Conservation (phyloP, 202 grass and related monocot species). For the Cymbopogon flexuosus region DNA sequence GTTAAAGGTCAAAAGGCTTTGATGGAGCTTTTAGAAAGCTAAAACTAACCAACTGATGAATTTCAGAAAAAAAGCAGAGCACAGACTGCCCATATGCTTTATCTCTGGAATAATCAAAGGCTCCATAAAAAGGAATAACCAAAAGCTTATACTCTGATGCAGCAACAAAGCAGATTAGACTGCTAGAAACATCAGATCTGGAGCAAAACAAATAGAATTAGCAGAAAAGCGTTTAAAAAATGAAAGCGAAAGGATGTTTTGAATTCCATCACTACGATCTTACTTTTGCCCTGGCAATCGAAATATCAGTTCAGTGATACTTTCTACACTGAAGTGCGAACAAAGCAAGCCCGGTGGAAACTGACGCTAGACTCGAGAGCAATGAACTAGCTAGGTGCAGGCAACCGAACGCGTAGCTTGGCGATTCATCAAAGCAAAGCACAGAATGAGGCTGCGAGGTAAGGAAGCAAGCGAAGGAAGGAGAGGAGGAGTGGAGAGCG, state of each 20-base stretch:
- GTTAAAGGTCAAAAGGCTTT: slow-evolving; percentile 22
- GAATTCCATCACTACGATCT: neutral
- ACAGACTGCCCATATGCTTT: neutral
- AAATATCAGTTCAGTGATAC: neutral
- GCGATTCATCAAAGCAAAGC: slow-evolving; percentile 14
- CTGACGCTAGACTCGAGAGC: neutral
- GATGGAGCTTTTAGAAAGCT: slow-evolving; percentile 24
- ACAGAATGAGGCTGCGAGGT: neutral
- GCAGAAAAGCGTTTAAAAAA: neutral
- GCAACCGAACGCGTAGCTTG: slow-evolving; percentile 4
- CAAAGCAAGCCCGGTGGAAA: neutral
- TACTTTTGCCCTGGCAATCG: neutral
- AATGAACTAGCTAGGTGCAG: neutral
- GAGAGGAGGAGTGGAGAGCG: neutral
- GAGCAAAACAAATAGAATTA: neutral
- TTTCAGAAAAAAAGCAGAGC: slow-evolving; percentile 21
- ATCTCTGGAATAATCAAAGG: neutral
- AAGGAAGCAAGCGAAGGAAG: neutral
- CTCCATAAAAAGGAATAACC: neutral
- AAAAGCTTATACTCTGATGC: slow-evolving; percentile 6
- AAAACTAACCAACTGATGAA: neutral
- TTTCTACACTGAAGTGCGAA: neutral
- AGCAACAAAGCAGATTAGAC: neutral
- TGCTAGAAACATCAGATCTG: slow-evolving; percentile 30
- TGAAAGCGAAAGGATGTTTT: neutral